Percentiles rank a stretch among this genome's conserved stretches.
Evolutionary conservation across 2,329 filamentous ascomycete genomes (phyloP).

Genomic region (Colletotrichum lindemuthianum): DNA sequence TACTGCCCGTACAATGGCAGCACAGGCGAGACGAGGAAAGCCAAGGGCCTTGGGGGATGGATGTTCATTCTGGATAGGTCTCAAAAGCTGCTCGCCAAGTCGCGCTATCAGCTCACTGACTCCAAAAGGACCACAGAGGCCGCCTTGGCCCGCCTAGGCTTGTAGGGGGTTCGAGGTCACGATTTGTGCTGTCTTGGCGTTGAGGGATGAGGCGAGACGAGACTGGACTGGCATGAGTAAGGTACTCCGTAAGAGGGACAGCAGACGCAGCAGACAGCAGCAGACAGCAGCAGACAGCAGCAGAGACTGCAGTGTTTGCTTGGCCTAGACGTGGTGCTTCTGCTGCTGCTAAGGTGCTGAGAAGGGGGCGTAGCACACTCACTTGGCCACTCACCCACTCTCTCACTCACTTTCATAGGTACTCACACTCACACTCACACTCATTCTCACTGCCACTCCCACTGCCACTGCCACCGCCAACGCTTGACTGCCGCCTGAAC

Average conservation of each 20-base stretch:
- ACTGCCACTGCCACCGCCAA: conserved; percentile 6
- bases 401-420: background rate
- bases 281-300: too few relatives aligned
- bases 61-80: conserved; percentile 11
- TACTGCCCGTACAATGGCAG: too few relatives aligned
- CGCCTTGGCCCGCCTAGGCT: conserved; percentile 27
- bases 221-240: background rate
- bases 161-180: background rate
- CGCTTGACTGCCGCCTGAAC: background rate
- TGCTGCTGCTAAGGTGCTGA: background rate
- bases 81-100: conserved; percentile 26
- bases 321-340: background rate
- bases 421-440: too few relatives aligned
- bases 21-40: background rate
- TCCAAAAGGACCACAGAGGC: conserved; percentile 26
- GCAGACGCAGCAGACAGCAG: too few relatives aligned
- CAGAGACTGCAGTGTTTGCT: background rate
- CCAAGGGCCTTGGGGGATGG: conserved; percentile 12
- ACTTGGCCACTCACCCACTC: background rate
- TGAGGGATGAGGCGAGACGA: background rate
- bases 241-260: background rate
- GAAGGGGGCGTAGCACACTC: background rate
- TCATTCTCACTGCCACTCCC: background rate
- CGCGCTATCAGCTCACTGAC: conserved; percentile 34
- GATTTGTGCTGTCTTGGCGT: conserved; percentile 24